These are phyloP conservation scores for Citeromyces hawaiiensis DNA, from an alignment of 1,139 yeast species.

Conservation along the genomic window DNA sequence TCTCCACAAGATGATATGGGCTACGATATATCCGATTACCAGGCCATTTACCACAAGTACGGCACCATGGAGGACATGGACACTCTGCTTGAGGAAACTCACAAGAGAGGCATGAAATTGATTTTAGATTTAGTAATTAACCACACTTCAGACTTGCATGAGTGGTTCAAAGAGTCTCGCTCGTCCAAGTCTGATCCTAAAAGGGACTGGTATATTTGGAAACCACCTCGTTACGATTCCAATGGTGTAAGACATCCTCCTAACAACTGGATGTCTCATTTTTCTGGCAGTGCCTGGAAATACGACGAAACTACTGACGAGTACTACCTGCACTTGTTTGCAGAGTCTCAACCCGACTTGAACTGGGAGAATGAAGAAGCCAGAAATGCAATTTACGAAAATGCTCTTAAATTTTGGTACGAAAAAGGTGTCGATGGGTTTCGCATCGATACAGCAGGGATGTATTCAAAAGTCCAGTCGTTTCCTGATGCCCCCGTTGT, in stretches of 20 bases:
- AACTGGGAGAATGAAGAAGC: slow-evolving; percentile 45
- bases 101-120: slow-evolving; percentile 34
- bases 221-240: slow-evolving; percentile 29
- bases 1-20: slow-evolving; percentile 57
- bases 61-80: slow-evolving; percentile 43
- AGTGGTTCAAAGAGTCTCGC: slow-evolving; percentile 44
- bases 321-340: slow-evolving; percentile 39
- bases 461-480: slow-evolving; percentile 34
- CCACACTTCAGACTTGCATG: slow-evolving; percentile 42
- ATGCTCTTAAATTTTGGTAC: slow-evolving; percentile 39
- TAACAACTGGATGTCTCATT: slow-evolving; percentile 40
- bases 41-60: slow-evolving; percentile 33
- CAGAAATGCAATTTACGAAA: slow-evolving; percentile 35
- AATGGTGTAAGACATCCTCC: slow-evolving; percentile 38
- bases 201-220: slow-evolving; percentile 54
- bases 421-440: slow-evolving; percentile 46
- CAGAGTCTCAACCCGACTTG: slow-evolving; percentile 40
- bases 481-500: slow-evolving; percentile 36
- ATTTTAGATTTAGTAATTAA: slow-evolving; percentile 44
- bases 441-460: slow-evolving; percentile 40
- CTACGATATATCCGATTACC: slow-evolving; percentile 43
- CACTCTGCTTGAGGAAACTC: slow-evolving; percentile 29
- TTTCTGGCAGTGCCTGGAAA: slow-evolving; percentile 44
- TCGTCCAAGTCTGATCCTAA: slow-evolving; percentile 36
- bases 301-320: slow-evolving; percentile 38